Conservation (phyloP, 345 rosid species). For the Eucalyptus erythrocorys region DNA sequence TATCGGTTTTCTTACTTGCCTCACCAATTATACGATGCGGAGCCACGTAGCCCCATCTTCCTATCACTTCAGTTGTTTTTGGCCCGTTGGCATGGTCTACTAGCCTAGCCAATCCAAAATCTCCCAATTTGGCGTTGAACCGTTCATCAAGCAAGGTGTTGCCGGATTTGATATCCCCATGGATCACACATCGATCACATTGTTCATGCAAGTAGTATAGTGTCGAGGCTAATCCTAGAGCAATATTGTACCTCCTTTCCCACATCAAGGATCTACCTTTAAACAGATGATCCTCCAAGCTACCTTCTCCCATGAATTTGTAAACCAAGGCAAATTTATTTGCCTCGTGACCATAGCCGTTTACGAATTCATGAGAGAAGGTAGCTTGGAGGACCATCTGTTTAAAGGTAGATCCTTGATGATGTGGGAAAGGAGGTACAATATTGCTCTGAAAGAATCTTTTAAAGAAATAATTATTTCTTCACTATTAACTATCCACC, state of each 20-base stretch:
- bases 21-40: fast-evolving
- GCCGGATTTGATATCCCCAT: background rate
- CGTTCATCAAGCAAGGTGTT: background rate
- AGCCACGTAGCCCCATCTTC: background rate
- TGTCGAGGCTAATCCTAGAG: background rate
- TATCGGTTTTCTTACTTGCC: background rate
- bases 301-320: background rate
- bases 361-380: too few relatives aligned
- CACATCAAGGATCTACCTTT: background rate
- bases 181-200: background rate
- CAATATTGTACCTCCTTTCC: background rate
- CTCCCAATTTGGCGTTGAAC: background rate
- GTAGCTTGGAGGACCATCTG: too few relatives aligned
- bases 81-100: fast-evolving
- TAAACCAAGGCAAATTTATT: background rate
- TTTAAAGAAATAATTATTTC: too few relatives aligned
- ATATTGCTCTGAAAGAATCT: too few relatives aligned
- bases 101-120: background rate
- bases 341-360: background rate
- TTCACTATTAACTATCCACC: too few relatives aligned
- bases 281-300: background rate
- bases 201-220: background rate
- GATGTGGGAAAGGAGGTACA: too few relatives aligned
- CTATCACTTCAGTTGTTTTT: background rate
- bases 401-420: too few relatives aligned